A percentile compares a stretch with the other conserved stretches of the same genome.
Evolutionary conservation across 2,329 filamentous ascomycete genomes (phyloP).

Genomic region (Fusarium sp.): DNA sequence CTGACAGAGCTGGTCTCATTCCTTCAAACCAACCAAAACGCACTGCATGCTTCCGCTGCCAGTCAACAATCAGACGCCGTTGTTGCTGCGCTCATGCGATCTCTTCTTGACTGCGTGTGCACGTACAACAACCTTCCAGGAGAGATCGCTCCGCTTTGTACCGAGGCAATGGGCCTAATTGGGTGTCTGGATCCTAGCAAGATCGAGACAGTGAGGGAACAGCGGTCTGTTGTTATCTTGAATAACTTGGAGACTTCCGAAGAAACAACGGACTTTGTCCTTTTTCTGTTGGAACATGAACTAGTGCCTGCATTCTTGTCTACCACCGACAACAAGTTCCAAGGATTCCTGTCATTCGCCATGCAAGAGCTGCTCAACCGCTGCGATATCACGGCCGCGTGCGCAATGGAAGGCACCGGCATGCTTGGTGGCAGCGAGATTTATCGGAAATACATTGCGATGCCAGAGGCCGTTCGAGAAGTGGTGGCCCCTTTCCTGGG

Average conservation of each 20-base stretch:
- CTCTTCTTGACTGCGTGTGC: conserved; percentile 86
- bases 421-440: conserved; percentile 65
- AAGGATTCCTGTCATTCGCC: conserved; percentile 91
- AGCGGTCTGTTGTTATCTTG: conserved; percentile 85
- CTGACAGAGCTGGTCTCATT: conserved; percentile 81
- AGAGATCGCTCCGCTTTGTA: conserved; percentile 78
- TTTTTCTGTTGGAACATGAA: conserved; percentile 87
- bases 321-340: conserved; percentile 85
- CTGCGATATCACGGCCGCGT: conserved; percentile 76
- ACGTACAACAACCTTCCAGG: conserved; percentile 78
- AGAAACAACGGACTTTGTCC: conserved; percentile 87
- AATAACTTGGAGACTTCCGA: conserved; percentile 84
- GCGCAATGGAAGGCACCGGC: conserved; percentile 54
- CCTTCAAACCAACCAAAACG: conserved; percentile 78
- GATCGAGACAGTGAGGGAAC: conserved; percentile 82
- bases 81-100: conserved; percentile 77
- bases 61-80: conserved; percentile 86
- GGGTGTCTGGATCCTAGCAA: conserved; percentile 93
- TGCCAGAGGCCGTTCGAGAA: conserved; percentile 83
- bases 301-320: conserved; percentile 93
- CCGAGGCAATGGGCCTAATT: conserved; percentile 86
- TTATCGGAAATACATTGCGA: conserved; percentile 79
- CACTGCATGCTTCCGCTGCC: conserved; percentile 81
- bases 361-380: conserved; percentile 92
- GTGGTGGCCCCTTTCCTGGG: conserved; percentile 88